A percentile compares a stretch with the other conserved stretches of the same genome.
These are phyloP conservation scores for Hirschfeldia incana DNA, from an alignment of 345 rosid genomes.

Conservation along the genomic window DNA sequence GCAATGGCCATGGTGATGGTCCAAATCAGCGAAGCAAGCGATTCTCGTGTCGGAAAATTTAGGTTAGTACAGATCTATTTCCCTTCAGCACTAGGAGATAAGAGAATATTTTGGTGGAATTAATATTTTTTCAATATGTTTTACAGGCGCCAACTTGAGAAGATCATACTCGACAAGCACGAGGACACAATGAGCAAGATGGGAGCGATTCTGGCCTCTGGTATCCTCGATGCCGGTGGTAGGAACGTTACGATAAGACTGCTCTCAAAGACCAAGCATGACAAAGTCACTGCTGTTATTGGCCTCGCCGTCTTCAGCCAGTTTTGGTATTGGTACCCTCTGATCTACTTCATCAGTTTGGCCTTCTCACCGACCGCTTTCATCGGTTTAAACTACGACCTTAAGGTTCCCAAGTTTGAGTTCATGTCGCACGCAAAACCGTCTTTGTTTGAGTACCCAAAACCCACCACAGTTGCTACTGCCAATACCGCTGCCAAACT, in stretches of 20 bases:
- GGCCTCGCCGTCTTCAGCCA: conserved; percentile 99
- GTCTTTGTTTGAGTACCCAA: conserved; percentile 91
- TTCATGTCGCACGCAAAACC: conserved; percentile 94
- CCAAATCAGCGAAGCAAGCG: conserved; percentile 93
- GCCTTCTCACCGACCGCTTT: conserved; percentile 96
- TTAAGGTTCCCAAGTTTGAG: conserved; percentile 94
- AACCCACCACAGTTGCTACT: conserved; percentile 80
- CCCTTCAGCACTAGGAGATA: background rate
- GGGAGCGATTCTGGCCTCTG: conserved; percentile 99
- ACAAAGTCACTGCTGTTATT: conserved; percentile 90
- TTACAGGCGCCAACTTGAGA: conserved; percentile 85
- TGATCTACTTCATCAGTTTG: conserved; percentile 88
- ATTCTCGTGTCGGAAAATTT: conserved; percentile 95
- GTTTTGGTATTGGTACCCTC: conserved; percentile 99
- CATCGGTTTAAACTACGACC: conserved; percentile 87
- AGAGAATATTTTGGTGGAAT: conserved; percentile 14
- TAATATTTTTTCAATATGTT: background rate
- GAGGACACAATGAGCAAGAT: conserved; percentile 99
- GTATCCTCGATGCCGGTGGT: conserved; percentile 98
- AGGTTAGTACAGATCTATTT: conserved; percentile 49
- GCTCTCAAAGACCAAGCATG: conserved; percentile 97
- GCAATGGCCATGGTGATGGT: conserved; percentile 99
- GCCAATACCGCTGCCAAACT: conserved; percentile 83
- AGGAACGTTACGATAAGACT: conserved; percentile 92
- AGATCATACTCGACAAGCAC: conserved; percentile 91